Base-by-base conservation (phyloP, 306 rosid species). In the Malus fusca region DNA sequence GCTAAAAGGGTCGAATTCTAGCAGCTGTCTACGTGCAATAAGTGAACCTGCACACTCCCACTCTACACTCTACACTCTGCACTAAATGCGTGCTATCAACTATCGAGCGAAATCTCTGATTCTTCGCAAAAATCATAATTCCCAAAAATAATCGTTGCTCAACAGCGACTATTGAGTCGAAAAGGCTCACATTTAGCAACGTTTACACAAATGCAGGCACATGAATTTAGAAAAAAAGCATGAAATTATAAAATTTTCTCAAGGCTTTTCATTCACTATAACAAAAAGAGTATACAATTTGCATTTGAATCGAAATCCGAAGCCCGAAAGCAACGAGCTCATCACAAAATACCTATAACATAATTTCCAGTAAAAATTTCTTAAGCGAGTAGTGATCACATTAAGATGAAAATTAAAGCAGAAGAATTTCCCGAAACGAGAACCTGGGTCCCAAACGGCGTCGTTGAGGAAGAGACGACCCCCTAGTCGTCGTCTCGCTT, bases 401-500 rank as follows among this genome's bases (percentile, higher is more conserved):
- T n/a, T n/a, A 25, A 31, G n/a, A 26, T 17, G 1, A 70, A 22
- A 5, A 28, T 18, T 33, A 43, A 58, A 40, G 37, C 19, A 66
- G 0, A 26, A 51, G 28, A 73, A 43, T 48, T 12, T 14, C 61
- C 40, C 21, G 6, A 62, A 80, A 71, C 43, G 68, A 84, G 63
- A 86, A 81, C 77, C 87, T 81, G 80, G 75, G 71, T 77, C 11
- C 3, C 26, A 23, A 26, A 31, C 55, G 14, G 69, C 52, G 40
- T 18, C 37, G n/a, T 17, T 11, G 33, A 48, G n/a, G 9, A 28
- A 62, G 17, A 69, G 17, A 46, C 43, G 35, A 66, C 73, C 84
- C 75, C 84, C 61, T 74, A 74, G 59, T 86, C 83, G 30, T 84
- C 84, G 12, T 76, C 72, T 56, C 83, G 73, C 80, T 81, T 87